Percentiles rank a stretch among this genome's conserved stretches.
Evolutionary conservation across 345 rosid species (phyloP).

Genomic region (Eucalyptus polybractea): DNA sequence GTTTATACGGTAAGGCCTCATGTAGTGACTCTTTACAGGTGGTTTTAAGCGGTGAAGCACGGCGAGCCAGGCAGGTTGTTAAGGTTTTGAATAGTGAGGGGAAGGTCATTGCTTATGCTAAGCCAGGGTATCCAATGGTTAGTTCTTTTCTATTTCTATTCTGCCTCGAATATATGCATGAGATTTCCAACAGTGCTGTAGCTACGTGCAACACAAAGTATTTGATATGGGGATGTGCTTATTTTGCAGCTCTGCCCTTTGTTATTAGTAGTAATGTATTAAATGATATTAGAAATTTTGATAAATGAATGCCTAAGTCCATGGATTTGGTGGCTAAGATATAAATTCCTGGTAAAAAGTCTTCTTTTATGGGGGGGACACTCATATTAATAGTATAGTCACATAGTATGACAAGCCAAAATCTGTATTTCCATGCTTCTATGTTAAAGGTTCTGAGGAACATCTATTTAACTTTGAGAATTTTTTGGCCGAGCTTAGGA

Average conservation of each 20-base stretch:
- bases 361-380: neutral
- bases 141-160: neutral
- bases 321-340: neutral
- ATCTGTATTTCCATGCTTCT: neutral
- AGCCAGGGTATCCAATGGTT: constrained; percentile 78
- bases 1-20: neutral
- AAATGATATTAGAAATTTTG: neutral
- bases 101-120: constrained; percentile 86
- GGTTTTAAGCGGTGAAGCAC: constrained; percentile 71
- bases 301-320: neutral
- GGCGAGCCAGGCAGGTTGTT: constrained; percentile 78
- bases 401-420: neutral
- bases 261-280: neutral
- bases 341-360: neutral
- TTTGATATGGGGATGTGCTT: neutral
- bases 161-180: neutral
- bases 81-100: constrained; percentile 86
- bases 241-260: neutral
- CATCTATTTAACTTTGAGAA: neutral
- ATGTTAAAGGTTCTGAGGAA: neutral
- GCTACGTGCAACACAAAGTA: neutral
- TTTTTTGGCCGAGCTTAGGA: neutral
- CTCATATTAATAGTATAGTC: neutral
- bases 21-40: constrained; percentile 36
- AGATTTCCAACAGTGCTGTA: neutral